Evolutionary conservation across 1,139 yeast species (phyloP).

Genomic region (Williopsis jadinii): DNA sequence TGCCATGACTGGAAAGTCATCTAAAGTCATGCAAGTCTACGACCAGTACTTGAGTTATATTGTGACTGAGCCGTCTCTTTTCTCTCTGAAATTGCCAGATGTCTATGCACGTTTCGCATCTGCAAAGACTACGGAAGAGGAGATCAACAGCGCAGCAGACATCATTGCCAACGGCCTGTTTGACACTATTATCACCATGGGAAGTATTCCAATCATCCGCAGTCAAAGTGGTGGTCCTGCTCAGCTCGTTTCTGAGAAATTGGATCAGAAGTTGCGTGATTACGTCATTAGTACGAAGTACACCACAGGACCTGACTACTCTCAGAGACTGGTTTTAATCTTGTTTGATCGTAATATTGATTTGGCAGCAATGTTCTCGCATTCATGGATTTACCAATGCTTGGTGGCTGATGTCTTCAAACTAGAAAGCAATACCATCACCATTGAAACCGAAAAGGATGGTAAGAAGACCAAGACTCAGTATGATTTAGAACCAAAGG

Average conservation of each 20-base stretch:
- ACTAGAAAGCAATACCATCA: constrained; percentile 71
- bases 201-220: constrained; percentile 80
- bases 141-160: constrained; percentile 63
- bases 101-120: constrained; percentile 65
- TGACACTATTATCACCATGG: constrained; percentile 71
- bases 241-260: constrained; percentile 81
- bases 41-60: constrained; percentile 91
- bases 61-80: constrained; percentile 88
- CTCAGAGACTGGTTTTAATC: constrained; percentile 70
- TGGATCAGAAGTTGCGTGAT: constrained; percentile 78
- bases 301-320: constrained; percentile 21
- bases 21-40: constrained; percentile 74
- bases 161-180: constrained; percentile 72
- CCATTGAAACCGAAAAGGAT: constrained; percentile 42
- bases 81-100: constrained; percentile 63
- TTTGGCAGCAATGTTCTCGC: constrained; percentile 88
- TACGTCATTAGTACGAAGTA: constrained; percentile 65
- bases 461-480: constrained; percentile 39
- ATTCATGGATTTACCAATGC: constrained; percentile 97
- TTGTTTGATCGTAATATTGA: constrained; percentile 85
- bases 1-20: constrained; percentile 60
- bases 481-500: constrained; percentile 86
- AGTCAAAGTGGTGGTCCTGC: constrained; percentile 94
- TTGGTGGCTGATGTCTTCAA: constrained; percentile 90
- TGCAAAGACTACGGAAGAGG: constrained; percentile 67